A percentile compares a stretch with the other conserved stretches of the same genome.
These are phyloP conservation scores for Corymbia maculata DNA, from an alignment of 345 rosid genomes.

Conservation along the genomic window DNA sequence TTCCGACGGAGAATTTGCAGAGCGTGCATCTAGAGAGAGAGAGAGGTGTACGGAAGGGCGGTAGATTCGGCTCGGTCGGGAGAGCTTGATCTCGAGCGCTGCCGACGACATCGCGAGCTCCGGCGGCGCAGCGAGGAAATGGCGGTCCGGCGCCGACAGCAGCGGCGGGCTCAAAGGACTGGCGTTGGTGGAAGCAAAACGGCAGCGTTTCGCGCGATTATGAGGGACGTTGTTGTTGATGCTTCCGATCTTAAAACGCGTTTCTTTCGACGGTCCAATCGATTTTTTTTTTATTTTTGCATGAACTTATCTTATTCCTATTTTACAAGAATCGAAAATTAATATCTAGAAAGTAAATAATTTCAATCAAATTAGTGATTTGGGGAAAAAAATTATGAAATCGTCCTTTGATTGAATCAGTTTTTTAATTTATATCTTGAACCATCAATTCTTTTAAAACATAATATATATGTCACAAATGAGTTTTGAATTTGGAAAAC, in stretches of 20 bases:
- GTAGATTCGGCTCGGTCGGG: constrained; percentile 57
- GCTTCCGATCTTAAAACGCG: not conserved
- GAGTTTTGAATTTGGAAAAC: rapidly evolving
- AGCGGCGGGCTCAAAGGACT: not conserved
- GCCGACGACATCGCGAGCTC: constrained; percentile 9
- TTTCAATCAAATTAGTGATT: not conserved
- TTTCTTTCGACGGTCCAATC: not conserved
- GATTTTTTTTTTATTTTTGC: not conserved
- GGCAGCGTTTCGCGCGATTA: not conserved
- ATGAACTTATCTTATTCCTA: not conserved
- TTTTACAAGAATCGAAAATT: not conserved
- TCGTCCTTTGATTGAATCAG: rapidly evolving
- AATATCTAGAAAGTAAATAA: rapidly evolving
- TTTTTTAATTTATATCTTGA: not conserved
- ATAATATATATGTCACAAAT: rapidly evolving
- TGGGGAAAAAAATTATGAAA: rapidly evolving
- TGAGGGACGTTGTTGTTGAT: not conserved
- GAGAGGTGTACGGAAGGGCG: constrained; percentile 45
- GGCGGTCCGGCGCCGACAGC: not conserved
- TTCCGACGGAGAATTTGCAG: not conserved
- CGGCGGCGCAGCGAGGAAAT: not conserved
- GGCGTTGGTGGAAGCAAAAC: not conserved
- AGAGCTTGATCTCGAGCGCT: constrained; percentile 44
- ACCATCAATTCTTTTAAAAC: rapidly evolving
- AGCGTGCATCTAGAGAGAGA: not conserved